Evolutionary conservation across 2,329 filamentous ascomycete species (phyloP), one percentile per base, ranked within the genome.

Genomic region (Botrytis porri): DNA sequence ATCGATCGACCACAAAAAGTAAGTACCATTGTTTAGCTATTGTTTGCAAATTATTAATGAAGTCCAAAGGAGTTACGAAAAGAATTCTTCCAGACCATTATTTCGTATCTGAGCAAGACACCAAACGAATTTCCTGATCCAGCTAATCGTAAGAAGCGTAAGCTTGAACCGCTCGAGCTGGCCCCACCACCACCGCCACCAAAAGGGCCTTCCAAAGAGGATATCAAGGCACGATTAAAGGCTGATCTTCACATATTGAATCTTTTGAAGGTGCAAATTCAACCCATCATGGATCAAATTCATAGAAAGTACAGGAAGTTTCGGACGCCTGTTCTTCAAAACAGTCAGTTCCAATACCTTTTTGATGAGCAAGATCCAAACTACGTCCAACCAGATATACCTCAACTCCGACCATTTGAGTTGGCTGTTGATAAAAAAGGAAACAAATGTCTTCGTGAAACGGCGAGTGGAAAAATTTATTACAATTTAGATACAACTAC

Each of bases 271-370:
- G 90, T 97, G 57, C 86, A 92, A 70, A 89, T 99, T 71, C 95
- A 98, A 82, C 94, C 93, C 2, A 93, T 98, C 77, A 98, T 99
- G 94, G 95, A 99, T 77, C 94, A 98, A 82, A 93, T 99, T 80
- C 96, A 97, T 81, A 86, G 87, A 75, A 94, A 92, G 80, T 97
- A 97, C 83, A 93, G 92, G 80, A 94, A 94, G 77, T 98, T 98
- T 83, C 88, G 94, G 74, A 89, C 90, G 72, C 91, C 93, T 1
- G 89, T 93, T 60, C 91, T 99, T 74, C 89, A 93, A 2, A 90
- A 93, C 69, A 82, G 83, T 18, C 88, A 90, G 76, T 94, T 97
- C 74, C 86, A 90, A 32, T 97, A 98, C 81, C 85, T 98, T 1
- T 93, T 93, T 79, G 90, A 94, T 41, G 95, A 98, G 81, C 88